Conservation (phyloP, 495 filamentous ascomycete genomes). For the Glarea lozoyensis region DNA sequence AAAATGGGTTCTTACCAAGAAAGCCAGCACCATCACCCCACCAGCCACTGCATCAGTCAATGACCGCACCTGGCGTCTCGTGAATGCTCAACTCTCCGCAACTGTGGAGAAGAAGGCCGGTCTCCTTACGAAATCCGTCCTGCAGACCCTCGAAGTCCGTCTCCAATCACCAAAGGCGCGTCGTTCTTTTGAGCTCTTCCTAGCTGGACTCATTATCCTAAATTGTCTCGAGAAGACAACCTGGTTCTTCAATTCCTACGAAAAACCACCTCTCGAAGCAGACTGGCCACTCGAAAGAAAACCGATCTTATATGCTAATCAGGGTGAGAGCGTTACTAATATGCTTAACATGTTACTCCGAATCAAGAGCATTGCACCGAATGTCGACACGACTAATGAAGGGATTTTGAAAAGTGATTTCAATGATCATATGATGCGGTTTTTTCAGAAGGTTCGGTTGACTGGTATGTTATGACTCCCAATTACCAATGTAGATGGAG, state of each 20-base stretch:
- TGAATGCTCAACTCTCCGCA: conserved; percentile 63
- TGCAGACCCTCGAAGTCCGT: conserved; percentile 68
- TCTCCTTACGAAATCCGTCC: conserved; percentile 53
- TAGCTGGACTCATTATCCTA: conserved; percentile 63
- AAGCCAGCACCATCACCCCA: conserved; percentile 34
- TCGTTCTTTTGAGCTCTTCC: conserved; percentile 62
- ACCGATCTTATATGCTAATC: conserved; percentile 53
- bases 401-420: too few relatives aligned
- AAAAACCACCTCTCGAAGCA: conserved; percentile 45
- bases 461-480: too few relatives aligned
- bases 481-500: too few relatives aligned
- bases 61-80: conserved; percentile 35
- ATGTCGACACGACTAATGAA: too few relatives aligned
- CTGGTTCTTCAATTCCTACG: conserved; percentile 71
- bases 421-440: too few relatives aligned
- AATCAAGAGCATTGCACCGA: too few relatives aligned
- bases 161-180: conserved; percentile 62
- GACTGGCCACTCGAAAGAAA: conserved; percentile 66
- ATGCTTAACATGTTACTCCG: conserved; percentile 65
- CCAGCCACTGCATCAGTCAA: conserved; percentile 13
- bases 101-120: conserved; percentile 66
- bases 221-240: conserved; percentile 78
- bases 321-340: conserved; percentile 64
- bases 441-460: too few relatives aligned
- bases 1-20: conserved; percentile 54